Conservation (phyloP, 345 rosid genomes). For the Acer yangbiense region DNA sequence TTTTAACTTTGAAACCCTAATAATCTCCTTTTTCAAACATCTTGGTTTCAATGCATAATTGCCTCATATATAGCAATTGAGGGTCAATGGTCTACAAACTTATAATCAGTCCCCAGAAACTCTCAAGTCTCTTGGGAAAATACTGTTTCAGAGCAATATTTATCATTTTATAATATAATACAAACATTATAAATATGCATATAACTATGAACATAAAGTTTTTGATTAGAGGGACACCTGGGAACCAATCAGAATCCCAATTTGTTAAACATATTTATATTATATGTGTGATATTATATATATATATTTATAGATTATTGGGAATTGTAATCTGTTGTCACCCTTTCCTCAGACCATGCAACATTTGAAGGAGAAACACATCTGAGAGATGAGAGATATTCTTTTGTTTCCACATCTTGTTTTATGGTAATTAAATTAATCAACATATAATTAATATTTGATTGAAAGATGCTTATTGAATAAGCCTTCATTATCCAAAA, state of each 20-base stretch:
- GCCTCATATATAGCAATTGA: not conserved
- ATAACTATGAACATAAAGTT: slow-evolving; percentile 6
- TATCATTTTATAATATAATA: not conserved
- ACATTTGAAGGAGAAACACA: slow-evolving; percentile 10
- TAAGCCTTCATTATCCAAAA: not conserved
- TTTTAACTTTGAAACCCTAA: not conserved
- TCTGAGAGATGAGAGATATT: slow-evolving; percentile 18
- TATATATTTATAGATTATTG: not conserved
- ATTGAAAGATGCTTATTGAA: not conserved
- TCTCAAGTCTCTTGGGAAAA: not conserved
- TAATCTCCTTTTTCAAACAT: not conserved
- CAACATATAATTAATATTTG: too few relatives aligned
- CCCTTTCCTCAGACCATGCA: slow-evolving; percentile 26
- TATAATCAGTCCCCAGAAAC: slow-evolving; percentile 3
- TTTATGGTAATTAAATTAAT: too few relatives aligned
- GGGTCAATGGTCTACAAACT: slow-evolving; percentile 6
- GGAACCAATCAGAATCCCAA: not conserved
- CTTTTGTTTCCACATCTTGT: slow-evolving; percentile 6
- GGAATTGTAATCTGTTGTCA: slow-evolving; percentile 18
- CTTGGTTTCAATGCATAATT: not conserved
- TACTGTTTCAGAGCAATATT: not conserved
- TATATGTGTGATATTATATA: not conserved
- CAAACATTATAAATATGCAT: not conserved
- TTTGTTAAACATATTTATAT: not conserved
- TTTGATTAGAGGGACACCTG: slow-evolving; percentile 10